phyloP scores from a whole-genome alignment of 805 yeast genomes.

The Cyberlindnera saturnus region DNA sequence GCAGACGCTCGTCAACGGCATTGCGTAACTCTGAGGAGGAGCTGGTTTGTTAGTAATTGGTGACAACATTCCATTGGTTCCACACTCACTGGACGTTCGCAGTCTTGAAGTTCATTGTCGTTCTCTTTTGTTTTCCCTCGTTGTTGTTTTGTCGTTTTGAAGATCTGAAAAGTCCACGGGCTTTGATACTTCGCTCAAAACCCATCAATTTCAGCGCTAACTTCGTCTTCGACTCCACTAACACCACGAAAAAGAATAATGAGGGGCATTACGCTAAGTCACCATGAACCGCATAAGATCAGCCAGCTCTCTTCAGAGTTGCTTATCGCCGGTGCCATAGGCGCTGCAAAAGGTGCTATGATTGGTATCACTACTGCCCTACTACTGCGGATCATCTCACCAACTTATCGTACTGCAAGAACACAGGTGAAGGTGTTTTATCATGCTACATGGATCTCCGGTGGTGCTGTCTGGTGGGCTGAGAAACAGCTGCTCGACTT shows the following conservation, averaged over 20 bases:
- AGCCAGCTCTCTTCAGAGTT: conserved; percentile 32
- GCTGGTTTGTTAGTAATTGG: not conserved
- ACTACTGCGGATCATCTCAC: conserved; percentile 28
- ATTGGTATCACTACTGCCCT: conserved; percentile 31
- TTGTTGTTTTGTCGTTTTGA: not conserved
- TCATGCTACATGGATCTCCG: conserved; percentile 35
- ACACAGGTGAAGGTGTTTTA: conserved; percentile 35
- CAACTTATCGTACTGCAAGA: conserved; percentile 32
- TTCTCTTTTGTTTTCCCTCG: not conserved
- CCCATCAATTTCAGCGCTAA: not conserved
- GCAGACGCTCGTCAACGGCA: conserved; percentile 12
- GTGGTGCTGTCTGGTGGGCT: conserved; percentile 36
- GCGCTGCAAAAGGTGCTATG: conserved; percentile 36
- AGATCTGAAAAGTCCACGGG: not conserved
- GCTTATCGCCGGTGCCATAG: conserved; percentile 31
- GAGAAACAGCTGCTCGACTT: conserved; percentile 33
- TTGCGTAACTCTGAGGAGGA: conserved; percentile 8
- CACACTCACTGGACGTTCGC: conserved; percentile 3
- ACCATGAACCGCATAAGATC: conserved; percentile 32
- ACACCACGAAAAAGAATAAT: conserved; percentile 1
- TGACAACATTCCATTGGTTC: no score
- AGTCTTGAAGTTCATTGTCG: conserved; percentile 2
- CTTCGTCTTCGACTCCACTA: no score
- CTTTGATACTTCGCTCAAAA: not conserved
- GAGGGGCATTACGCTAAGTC: conserved; percentile 28